phyloP scores from a whole-genome alignment of 2,329 filamentous ascomycete genomes.

The Exserohilum turcica region DNA sequence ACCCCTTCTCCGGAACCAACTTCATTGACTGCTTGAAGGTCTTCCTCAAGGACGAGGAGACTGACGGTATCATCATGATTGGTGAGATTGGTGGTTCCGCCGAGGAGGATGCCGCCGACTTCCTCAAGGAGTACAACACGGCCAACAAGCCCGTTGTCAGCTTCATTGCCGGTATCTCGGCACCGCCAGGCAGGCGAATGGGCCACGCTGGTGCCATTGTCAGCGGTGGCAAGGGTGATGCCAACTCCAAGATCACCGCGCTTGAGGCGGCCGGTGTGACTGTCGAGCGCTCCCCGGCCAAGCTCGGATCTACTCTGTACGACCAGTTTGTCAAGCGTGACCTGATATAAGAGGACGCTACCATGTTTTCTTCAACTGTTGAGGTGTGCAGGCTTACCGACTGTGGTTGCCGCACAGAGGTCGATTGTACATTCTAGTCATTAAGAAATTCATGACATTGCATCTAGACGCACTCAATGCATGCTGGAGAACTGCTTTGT shows the following conservation, averaged over 20 bases:
- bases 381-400: slow-evolving; percentile 26
- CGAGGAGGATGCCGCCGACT: slow-evolving; percentile 97
- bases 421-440: slow-evolving; percentile 46
- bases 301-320: slow-evolving; percentile 90
- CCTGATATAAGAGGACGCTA: slow-evolving; percentile 71
- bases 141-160: slow-evolving; percentile 94
- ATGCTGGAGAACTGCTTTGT: not conserved
- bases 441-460: slow-evolving; percentile 33
- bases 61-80: slow-evolving; percentile 99
- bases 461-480: not conserved
- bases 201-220: slow-evolving; percentile 99
- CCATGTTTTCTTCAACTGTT: slow-evolving; percentile 19
- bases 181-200: slow-evolving; percentile 95
- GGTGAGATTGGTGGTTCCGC: slow-evolving; percentile 97
- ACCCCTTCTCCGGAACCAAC: slow-evolving; percentile 98
- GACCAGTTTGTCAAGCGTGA: slow-evolving; percentile 96
- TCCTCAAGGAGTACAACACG: slow-evolving; percentile 89
- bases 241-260: slow-evolving; percentile 96
- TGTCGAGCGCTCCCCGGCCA: slow-evolving; percentile 81
- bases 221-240: slow-evolving; percentile 94
- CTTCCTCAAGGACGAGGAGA: slow-evolving; percentile 94
- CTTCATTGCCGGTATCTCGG: slow-evolving; percentile 98
- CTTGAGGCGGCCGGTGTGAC: slow-evolving; percentile 92
- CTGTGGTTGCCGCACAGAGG: slow-evolving; percentile 27
- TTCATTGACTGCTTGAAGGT: slow-evolving; percentile 99